Evolutionary conservation across 108 stramenopile genomes (phyloP).

Genomic region (Schizochytrium sp.): DNA sequence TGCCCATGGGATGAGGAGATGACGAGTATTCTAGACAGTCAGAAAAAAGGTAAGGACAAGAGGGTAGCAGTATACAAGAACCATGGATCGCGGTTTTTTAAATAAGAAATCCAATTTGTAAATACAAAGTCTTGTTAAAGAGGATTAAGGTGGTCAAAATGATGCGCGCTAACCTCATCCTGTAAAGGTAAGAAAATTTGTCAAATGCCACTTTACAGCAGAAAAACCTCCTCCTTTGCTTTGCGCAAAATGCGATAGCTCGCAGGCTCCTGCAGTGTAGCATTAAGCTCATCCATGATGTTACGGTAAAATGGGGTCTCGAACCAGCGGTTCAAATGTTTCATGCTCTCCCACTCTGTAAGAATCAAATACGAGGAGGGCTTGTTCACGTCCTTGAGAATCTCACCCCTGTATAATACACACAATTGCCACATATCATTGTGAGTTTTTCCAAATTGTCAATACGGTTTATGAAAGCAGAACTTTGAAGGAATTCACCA

Average conservation of each 20-base stretch:
- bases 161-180: too few species aligned
- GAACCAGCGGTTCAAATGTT: slow-evolving; percentile 45
- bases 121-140: too few species aligned
- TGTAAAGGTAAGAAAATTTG: too few species aligned
- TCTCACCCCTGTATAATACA: slow-evolving; percentile 30
- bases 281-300: slow-evolving; percentile 52
- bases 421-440: neutral
- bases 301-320: slow-evolving; percentile 43
- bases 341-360: slow-evolving; percentile 59
- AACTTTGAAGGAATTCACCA: neutral
- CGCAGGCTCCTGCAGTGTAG: slow-evolving; percentile 39
- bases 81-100: too few species aligned
- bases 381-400: slow-evolving; percentile 39
- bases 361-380: slow-evolving; percentile 19
- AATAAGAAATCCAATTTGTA: too few species aligned
- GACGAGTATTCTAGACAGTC: too few species aligned
- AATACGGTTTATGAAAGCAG: neutral
- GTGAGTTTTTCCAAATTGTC: neutral
- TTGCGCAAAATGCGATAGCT: slow-evolving; percentile 59
- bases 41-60: too few species aligned
- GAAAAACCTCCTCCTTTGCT: slow-evolving; percentile 30
- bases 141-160: too few species aligned
- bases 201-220: neutral
- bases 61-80: too few species aligned
- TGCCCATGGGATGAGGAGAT: too few species aligned